Percentiles rank a stretch among this genome's conserved stretches.
Conservation (phyloP, 305 asterid species). For the Fraxinus angustifolia region DNA sequence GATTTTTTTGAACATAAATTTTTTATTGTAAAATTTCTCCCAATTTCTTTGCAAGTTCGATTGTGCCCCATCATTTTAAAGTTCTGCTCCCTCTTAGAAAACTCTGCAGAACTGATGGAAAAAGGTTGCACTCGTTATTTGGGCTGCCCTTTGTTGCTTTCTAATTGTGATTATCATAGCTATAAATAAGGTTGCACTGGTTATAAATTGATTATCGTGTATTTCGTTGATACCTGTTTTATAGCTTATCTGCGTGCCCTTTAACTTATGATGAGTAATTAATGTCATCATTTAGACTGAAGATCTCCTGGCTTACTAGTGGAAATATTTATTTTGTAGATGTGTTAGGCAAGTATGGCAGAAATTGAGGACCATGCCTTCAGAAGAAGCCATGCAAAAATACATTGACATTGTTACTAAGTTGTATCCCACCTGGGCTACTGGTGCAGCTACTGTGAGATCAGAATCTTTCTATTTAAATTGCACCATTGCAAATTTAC, state of each 20-base stretch:
- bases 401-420: conserved; percentile 75
- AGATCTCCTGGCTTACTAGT: conserved; percentile 22
- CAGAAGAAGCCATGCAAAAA: conserved; percentile 96
- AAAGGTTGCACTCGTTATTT: neutral
- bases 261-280: neutral
- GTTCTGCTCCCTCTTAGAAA: no score
- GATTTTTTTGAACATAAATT: no score
- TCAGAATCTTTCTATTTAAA: conserved; percentile 21
- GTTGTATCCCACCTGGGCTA: conserved; percentile 82
- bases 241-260: conserved; percentile 2
- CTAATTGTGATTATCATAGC: neutral
- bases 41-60: no score
- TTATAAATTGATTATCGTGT: neutral
- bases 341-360: conserved; percentile 58
- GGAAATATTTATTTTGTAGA: conserved; percentile 19
- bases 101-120: neutral
- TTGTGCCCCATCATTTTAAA: no score
- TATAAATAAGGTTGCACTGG: conserved; percentile 1
- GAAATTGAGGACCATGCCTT: conserved; percentile 84
- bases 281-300: neutral
- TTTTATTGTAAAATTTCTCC: no score
- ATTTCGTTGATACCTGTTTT: neutral
- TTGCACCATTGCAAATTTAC: neutral
- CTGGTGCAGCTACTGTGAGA: conserved; percentile 63
- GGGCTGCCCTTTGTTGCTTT: neutral